Evolutionary conservation across 495 filamentous ascomycete genomes (phyloP).

Genomic region (Penicillium verhagenii): DNA sequence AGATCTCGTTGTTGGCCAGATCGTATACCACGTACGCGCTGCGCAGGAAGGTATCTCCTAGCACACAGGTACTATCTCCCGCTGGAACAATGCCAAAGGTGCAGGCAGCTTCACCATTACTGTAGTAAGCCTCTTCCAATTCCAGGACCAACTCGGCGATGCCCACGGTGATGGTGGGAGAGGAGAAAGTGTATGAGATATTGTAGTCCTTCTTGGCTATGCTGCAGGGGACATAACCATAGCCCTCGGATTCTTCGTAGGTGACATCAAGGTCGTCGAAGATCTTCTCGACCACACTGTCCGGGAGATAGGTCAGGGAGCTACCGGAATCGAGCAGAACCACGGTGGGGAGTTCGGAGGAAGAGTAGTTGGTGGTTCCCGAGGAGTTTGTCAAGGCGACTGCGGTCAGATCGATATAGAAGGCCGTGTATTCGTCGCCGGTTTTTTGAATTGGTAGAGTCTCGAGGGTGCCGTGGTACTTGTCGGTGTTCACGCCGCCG

Average conservation of each 20-base stretch:
- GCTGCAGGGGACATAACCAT: conserved; percentile 72
- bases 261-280: conserved; percentile 63
- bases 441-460: conserved; percentile 73
- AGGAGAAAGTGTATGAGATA: conserved; percentile 69
- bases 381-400: conserved; percentile 50
- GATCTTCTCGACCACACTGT: conserved; percentile 61
- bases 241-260: conserved; percentile 49
- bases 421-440: conserved; percentile 62
- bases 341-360: conserved; percentile 55
- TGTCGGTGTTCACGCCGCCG: conserved; percentile 82
- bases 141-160: conserved; percentile 78
- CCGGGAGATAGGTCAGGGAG: conserved; percentile 83
- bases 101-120: conserved; percentile 62
- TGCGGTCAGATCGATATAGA: conserved; percentile 77
- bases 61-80: conserved; percentile 61
- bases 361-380: conserved; percentile 43
- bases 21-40: conserved; percentile 94
- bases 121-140: conserved; percentile 53
- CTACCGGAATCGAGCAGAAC: conserved; percentile 91
- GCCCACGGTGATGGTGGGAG: conserved; percentile 65
- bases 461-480: conserved; percentile 68
- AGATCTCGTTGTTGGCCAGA: conserved; percentile 82
- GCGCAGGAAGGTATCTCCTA: conserved; percentile 92
- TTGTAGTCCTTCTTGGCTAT: conserved; percentile 55
- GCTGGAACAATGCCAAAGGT: conserved; percentile 77